Base-by-base conservation (phyloP, 371 early-diverging fungal genomes). In the Smittium mucronatum region DNA sequence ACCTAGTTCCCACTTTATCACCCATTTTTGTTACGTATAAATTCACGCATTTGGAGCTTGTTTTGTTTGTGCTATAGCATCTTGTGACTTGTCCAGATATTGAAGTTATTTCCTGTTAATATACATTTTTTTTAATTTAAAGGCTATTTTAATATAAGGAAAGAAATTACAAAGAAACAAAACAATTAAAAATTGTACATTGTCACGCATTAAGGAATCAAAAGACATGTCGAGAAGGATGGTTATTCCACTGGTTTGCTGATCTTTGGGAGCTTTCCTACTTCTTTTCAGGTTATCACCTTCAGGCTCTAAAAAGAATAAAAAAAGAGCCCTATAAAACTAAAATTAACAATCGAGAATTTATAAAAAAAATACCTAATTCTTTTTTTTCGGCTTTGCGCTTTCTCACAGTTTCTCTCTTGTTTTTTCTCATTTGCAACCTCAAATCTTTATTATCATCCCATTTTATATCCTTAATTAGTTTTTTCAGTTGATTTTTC, bases 151-250 rank as follows among this genome's bases (percentile, higher is more conserved):
- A 64, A 26, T n/a, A 33, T 25, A 35, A 8, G 2, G 15, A 71
- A 33, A 71, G 34, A 70, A 11, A 70, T n/a, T 17, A 5, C 30
- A 8, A 69, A 28, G 25, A 8, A 69, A 34, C 58, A 29, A 0
- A 29, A 57, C n/a, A 32, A 17, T 25, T 59, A 8, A 69, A 33
- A 15, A 33, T 36, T 60, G 36, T 80, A 83, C 89, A 76, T 86
- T 88, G 15, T 86, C 85, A 16, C 70, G 78, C 94, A 94, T 94
- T 60, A 83, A 78, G 26, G 85, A 81, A 60, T 91, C 89, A 78
- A 89, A 92, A 0, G 84, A 79, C 81, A 87, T 85, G 73, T 92
- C 92, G 21, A 92, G 75, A 0, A 89, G 82, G 34, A 93, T 76
- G n/a, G 76, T 73, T 32, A 87, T 72, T 0, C 74, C 79, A 15